Percentiles rank a stretch among this genome's conserved stretches.
These are phyloP conservation scores for Yarrowia galli DNA, from an alignment of 1,139 yeast species.

Conservation along the genomic window DNA sequence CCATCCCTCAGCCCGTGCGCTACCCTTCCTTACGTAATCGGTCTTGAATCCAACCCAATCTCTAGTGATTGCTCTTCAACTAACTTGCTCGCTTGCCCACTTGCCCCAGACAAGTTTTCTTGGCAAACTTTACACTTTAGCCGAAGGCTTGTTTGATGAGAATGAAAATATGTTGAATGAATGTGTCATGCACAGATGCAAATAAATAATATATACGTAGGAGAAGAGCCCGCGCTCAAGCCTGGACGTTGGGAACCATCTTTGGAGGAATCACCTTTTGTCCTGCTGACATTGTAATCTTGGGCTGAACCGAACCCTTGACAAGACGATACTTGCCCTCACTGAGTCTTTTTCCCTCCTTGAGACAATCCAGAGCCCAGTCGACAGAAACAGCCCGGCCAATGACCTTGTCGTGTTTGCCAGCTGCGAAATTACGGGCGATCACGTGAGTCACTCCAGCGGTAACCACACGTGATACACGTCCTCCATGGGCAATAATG, in stretches of 20 bases:
- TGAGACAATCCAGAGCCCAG: conserved; percentile 33
- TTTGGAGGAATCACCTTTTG: neutral
- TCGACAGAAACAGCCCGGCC: conserved; percentile 4
- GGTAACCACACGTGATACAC: conserved; percentile 2
- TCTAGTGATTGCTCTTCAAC: too few relatives aligned
- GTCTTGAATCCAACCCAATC: too few relatives aligned
- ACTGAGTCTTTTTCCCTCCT: conserved; percentile 5
- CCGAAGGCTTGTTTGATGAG: neutral
- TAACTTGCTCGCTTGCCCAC: too few relatives aligned
- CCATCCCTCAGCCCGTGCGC: too few relatives aligned
- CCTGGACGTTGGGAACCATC: neutral
- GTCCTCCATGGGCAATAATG: conserved; percentile 31
- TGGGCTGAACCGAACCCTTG: conserved; percentile 6
- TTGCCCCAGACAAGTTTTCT: neutral
- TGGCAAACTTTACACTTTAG: neutral
- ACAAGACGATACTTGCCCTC: conserved; percentile 20
- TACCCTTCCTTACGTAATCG: too few relatives aligned
- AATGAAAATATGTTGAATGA: neutral
- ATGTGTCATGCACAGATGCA: too few relatives aligned
- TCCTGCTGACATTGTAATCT: neutral
- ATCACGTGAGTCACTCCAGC: conserved; percentile 34
- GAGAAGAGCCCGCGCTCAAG: neutral
- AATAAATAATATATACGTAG: too few relatives aligned
- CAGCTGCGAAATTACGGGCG: conserved; percentile 31
- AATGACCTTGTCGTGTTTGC: conserved; percentile 20